A percentile compares a stretch with the other conserved stretches of the same genome.
These are phyloP conservation scores for Ganoderma sp. DNA, from an alignment of 1,284 basidiomycete genomes.

Conservation along the genomic window DNA sequence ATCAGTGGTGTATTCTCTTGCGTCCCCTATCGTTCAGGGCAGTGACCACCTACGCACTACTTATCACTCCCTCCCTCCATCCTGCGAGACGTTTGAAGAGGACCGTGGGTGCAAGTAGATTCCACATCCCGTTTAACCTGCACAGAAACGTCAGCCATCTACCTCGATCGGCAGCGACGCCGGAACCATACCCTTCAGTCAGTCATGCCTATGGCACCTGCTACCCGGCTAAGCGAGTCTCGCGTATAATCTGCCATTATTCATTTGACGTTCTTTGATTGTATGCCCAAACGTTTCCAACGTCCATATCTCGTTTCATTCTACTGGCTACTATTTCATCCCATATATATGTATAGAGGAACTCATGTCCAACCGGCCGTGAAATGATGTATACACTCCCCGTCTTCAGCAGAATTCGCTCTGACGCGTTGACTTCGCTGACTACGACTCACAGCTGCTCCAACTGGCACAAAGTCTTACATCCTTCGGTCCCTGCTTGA, in stretches of 20 bases:
- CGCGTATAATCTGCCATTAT: too few relatives aligned
- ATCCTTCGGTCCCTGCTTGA: conserved; percentile 61
- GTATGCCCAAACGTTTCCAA: too few relatives aligned
- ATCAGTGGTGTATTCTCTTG: background rate
- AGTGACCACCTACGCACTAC: background rate
- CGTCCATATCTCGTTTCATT: too few relatives aligned
- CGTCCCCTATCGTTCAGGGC: background rate
- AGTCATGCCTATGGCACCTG: too few relatives aligned
- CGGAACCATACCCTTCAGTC: too few relatives aligned
- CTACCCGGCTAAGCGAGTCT: too few relatives aligned
- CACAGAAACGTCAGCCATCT: background rate
- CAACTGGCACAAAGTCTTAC: conserved; percentile 70
- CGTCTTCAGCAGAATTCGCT: too few relatives aligned
- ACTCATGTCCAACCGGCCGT: too few relatives aligned
- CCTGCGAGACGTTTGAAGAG: background rate
- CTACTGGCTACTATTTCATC: too few relatives aligned
- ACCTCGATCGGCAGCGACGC: background rate
- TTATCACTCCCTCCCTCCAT: background rate
- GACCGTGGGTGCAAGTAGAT: background rate
- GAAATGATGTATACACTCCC: too few relatives aligned
- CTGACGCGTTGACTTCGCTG: background rate
- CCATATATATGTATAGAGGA: too few relatives aligned
- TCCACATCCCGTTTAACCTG: background rate
- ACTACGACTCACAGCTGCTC: conserved; percentile 47
- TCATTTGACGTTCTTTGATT: too few relatives aligned